Evolutionary conservation across 805 yeast genomes (phyloP).

Genomic region (Candida sphagnicola): DNA sequence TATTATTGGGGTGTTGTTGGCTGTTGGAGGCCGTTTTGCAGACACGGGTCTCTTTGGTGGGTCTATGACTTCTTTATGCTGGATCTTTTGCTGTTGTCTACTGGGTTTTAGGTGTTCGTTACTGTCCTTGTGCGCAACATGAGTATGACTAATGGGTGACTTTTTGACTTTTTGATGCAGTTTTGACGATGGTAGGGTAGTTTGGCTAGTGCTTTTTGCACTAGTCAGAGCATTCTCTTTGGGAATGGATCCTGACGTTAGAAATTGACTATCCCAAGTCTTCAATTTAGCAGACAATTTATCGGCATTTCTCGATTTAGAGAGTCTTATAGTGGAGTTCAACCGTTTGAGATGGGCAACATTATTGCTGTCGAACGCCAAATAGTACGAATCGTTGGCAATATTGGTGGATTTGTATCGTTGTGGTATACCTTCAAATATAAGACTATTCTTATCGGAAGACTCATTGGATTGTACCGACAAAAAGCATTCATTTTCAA

Average conservation of each 20-base stretch:
- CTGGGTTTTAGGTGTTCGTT: too few relatives aligned
- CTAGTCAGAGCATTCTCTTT: not conserved
- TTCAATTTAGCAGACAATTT: constrained; percentile 22
- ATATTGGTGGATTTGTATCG: constrained; percentile 15
- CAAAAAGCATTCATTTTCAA: constrained; percentile 28
- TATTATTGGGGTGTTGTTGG: constrained; percentile 10
- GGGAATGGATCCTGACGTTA: not conserved
- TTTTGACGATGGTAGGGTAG: constrained; percentile 4
- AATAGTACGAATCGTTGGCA: constrained; percentile 26
- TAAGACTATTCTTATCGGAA: constrained; percentile 17
- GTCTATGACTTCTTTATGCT: constrained; percentile 1
- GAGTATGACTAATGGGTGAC: too few relatives aligned
- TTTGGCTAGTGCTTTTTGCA: not conserved
- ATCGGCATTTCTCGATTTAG: constrained; percentile 33
- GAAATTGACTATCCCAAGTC: constrained; percentile 15
- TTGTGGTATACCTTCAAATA: constrained; percentile 38
- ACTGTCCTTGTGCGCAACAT: too few relatives aligned
- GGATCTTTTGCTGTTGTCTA: too few relatives aligned
- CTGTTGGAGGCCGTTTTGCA: constrained; percentile 13
- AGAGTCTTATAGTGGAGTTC: constrained; percentile 30
- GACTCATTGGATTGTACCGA: constrained; percentile 24
- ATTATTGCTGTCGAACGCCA: constrained; percentile 15
- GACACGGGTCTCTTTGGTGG: constrained; percentile 4
- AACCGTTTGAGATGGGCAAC: constrained; percentile 22
- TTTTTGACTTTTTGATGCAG: constrained; percentile 3